Base-by-base conservation (phyloP, 1,284 basidiomycete species). In the Thecaphora thlaspeos region DNA sequence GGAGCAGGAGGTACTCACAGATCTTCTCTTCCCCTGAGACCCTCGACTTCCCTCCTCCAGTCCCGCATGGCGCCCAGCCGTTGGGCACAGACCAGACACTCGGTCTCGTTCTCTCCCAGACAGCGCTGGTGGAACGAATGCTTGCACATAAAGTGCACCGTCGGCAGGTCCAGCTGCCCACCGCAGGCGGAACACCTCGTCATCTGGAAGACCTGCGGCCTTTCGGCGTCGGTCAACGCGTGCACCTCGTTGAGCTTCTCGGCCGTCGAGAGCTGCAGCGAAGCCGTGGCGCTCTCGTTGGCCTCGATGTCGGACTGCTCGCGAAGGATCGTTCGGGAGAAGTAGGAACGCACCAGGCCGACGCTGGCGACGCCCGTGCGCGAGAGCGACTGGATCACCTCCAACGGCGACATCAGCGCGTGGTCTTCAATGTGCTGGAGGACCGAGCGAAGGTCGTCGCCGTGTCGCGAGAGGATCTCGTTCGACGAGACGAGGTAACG, bases 111-210 rank as follows among this genome's bases (percentile, higher is more conserved):
- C 36, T 68, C 65, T 17, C 66, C 66, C 22, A 75, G 48, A 43
- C 68, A 72, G 11, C 61, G 36, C 77, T 94, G 91, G 76, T 98
- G 95, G 80, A 91, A 98, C 59, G 88, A 91, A 78, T 98, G 94
- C 73, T 89, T 88, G 80, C 93, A 98, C 93, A 97, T 95, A 74
- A 97, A 98, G 79, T 98, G 93, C 4, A 97, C 84, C 54, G 86
- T 88, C 0, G 94, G 94, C 18, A 96, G 83, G 76, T 96, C 92
- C 55, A 97, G 84, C 70, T 89, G 88, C 0, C 87, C 89, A 17
- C 86, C 84, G 77, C 95, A 97, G 4, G 86, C 83, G 15, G 90
- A 87, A 78, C 94, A 98, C 37, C 90, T 83, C 4, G 91, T 92
- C 65, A 93, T 89, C 72, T 96, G 92, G 82, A 97, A 95, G 18